Evolutionary conservation across 1,284 basidiomycete species (phyloP).

Genomic region (Flammula alnicola): DNA sequence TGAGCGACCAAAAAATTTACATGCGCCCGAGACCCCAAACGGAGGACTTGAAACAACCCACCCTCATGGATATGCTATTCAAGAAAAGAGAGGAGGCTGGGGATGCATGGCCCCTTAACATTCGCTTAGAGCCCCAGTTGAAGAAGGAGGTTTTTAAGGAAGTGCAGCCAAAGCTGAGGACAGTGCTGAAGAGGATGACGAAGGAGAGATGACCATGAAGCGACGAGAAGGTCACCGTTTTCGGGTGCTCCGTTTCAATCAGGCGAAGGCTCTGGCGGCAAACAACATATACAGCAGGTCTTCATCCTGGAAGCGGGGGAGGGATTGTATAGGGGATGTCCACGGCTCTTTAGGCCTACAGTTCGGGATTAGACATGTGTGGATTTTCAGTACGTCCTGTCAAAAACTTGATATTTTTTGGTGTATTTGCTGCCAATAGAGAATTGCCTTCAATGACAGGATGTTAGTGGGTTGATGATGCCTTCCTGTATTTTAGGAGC

Average conservation of each 20-base stretch:
- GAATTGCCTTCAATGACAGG: not conserved
- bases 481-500: too few species aligned
- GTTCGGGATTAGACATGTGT: not conserved
- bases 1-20: slow-evolving; percentile 34
- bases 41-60: slow-evolving; percentile 34
- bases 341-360: not conserved
- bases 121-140: slow-evolving; percentile 44
- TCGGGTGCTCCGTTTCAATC: not conserved
- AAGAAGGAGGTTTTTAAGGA: slow-evolving; percentile 41
- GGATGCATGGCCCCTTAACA: slow-evolving; percentile 43
- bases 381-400: slow-evolving; percentile 6
- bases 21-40: slow-evolving; percentile 38
- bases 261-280: too few species aligned
- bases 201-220: slow-evolving; percentile 38
- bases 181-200: slow-evolving; percentile 41
- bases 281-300: too few species aligned
- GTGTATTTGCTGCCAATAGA: slow-evolving; percentile 4
- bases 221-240: not conserved
- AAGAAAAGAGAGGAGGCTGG: slow-evolving; percentile 36
- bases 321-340: not conserved
- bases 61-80: slow-evolving; percentile 39
- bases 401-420: not conserved
- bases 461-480: not conserved
- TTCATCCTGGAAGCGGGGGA: slow-evolving; percentile 1
- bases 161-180: slow-evolving; percentile 41